These are phyloP conservation scores for Vigna mungo DNA, from an alignment of 306 rosid genomes.

Conservation along the genomic window DNA sequence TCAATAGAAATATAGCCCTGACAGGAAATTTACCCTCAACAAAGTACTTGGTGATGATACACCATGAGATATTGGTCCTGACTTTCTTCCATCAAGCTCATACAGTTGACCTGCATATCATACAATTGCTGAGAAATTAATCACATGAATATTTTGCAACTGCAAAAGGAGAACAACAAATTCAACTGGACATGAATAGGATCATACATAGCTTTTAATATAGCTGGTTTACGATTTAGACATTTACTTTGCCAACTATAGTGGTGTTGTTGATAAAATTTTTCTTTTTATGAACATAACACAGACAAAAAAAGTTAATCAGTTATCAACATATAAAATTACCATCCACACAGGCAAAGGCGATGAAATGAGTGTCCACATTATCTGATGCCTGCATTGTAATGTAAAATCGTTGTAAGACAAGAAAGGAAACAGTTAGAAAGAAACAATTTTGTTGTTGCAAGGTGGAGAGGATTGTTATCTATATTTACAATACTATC, in stretches of 20 bases:
- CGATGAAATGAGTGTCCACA: conserved; percentile 82
- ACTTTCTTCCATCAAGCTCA: conserved; percentile 93
- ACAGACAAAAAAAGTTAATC: conserved; percentile 15
- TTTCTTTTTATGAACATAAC: conserved; percentile 15
- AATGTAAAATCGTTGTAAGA: conserved; percentile 30
- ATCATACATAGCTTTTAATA: neutral
- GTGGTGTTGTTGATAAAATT: neutral
- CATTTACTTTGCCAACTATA: neutral
- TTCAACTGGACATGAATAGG: neutral
- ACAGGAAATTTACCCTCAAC: conserved; percentile 63
- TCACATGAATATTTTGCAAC: neutral
- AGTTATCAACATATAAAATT: conserved; percentile 1
- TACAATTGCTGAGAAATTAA: conserved; percentile 14
- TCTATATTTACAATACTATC: neutral
- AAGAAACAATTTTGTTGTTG: neutral
- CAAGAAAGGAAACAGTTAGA: neutral
- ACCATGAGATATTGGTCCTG: conserved; percentile 80
- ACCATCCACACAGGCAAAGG: conserved; percentile 85
- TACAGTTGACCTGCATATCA: conserved; percentile 67
- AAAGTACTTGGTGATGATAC: conserved; percentile 67
- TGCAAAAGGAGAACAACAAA: conserved; percentile 24
- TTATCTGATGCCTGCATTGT: conserved; percentile 70
- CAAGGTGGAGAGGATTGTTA: neutral
- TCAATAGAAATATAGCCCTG: conserved; percentile 12
- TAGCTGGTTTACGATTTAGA: neutral